These are phyloP conservation scores for Fomitopsis schrenkii DNA, from an alignment of 1,284 basidiomycete species.

Conservation along the genomic window DNA sequence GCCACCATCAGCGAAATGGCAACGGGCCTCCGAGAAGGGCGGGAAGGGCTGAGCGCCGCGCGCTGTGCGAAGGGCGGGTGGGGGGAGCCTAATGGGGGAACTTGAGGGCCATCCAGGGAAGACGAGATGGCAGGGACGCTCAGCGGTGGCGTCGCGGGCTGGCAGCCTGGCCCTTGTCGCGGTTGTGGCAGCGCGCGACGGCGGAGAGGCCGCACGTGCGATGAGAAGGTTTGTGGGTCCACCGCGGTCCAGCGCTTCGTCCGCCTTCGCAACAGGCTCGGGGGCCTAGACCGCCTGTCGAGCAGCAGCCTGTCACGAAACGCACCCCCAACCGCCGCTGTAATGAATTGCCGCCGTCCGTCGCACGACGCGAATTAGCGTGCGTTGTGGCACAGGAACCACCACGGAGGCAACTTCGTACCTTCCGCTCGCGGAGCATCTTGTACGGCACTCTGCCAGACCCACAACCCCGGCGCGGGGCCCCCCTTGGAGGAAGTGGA, in stretches of 20 bases:
- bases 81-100: background rate
- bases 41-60: background rate
- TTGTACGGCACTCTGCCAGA: too few relatives aligned
- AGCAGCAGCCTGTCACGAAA: background rate
- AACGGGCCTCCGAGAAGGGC: background rate
- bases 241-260: conserved; percentile 3
- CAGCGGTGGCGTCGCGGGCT: background rate
- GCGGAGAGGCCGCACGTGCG: background rate
- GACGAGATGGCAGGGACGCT: background rate
- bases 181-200: background rate
- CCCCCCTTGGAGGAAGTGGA: too few relatives aligned
- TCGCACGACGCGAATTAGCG: too few relatives aligned
- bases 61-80: background rate
- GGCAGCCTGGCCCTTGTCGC: background rate
- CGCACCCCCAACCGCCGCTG: background rate
- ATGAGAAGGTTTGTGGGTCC: conserved; percentile 2
- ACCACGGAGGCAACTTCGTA: too few relatives aligned
- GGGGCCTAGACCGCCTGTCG: background rate
- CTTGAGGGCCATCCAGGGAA: background rate
- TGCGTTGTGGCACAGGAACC: too few relatives aligned
- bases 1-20: background rate
- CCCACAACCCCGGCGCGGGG: too few relatives aligned
- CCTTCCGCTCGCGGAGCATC: too few relatives aligned
- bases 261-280: background rate
- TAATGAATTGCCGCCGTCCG: background rate